These are phyloP conservation scores for Coprinopsis marcescibilis DNA, from an alignment of 768 basidiomycete genomes.

Conservation along the genomic window DNA sequence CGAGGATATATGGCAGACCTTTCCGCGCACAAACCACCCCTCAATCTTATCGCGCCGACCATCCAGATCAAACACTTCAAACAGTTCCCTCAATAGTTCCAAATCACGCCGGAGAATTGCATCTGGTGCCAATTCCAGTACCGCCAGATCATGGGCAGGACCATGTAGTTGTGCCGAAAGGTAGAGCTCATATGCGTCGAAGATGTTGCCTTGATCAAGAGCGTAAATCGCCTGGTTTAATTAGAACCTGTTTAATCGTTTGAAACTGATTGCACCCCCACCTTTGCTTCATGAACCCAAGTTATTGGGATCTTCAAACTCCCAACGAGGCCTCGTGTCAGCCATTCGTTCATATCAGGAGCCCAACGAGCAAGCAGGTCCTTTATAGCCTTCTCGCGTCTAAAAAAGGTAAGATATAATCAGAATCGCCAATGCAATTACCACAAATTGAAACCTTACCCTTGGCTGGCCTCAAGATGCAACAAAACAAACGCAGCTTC, in stretches of 20 bases:
- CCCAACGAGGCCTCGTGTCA: conserved; percentile 61
- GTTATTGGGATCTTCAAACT: conserved; percentile 74
- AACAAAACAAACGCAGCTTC: conserved; percentile 87
- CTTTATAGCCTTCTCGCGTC: conserved; percentile 78
- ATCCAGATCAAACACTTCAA: conserved; percentile 49
- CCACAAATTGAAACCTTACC: conserved; percentile 51
- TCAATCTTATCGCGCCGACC: conserved; percentile 45
- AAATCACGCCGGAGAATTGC: conserved; percentile 66
- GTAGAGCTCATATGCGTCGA: conserved; percentile 72
- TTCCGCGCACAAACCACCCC: conserved; percentile 80
- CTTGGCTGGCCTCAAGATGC: conserved; percentile 74
- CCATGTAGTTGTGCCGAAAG: conserved; percentile 63
- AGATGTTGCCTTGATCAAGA: conserved; percentile 54
- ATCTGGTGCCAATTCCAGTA: conserved; percentile 84
- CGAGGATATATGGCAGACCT: conserved; percentile 40
- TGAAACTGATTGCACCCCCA: conserved; percentile 21
- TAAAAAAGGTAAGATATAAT: conserved; percentile 23
- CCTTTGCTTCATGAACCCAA: conserved; percentile 93
- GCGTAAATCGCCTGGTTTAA: conserved; percentile 57
- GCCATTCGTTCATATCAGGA: conserved; percentile 64
- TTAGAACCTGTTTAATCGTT: not conserved
- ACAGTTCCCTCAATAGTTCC: conserved; percentile 61
- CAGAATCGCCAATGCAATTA: conserved; percentile 10
- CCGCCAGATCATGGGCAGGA: conserved; percentile 78
- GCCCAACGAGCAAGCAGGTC: conserved; percentile 73